A percentile compares a stretch with the other conserved stretches of the same genome.
Evolutionary conservation across 768 basidiomycete genomes (phyloP).

Genomic region (Trametopsis cervina): DNA sequence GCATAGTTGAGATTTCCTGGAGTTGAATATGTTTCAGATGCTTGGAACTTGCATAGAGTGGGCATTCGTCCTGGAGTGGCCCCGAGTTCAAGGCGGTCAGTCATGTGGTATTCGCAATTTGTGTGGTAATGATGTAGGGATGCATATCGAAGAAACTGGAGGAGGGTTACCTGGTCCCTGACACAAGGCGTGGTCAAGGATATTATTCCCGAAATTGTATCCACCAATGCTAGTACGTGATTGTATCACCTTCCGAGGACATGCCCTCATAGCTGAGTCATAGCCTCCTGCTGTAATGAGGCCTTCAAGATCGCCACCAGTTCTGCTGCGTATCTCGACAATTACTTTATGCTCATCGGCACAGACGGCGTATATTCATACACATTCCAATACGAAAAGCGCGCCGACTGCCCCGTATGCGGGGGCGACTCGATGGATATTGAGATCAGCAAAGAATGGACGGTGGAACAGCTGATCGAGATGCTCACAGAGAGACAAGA

Average conservation of each 20-base stretch:
- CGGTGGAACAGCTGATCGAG: slow-evolving; percentile 85
- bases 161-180: slow-evolving; percentile 96
- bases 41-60: slow-evolving; percentile 99
- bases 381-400: slow-evolving; percentile 93
- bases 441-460: slow-evolving; percentile 60
- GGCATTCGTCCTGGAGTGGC: slow-evolving; percentile 99
- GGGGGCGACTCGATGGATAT: slow-evolving; percentile 85
- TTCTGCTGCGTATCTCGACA: slow-evolving; percentile 90
- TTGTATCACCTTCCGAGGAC: slow-evolving; percentile 11
- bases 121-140: slow-evolving; percentile 72
- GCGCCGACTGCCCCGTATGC: slow-evolving; percentile 93
- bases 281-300: slow-evolving; percentile 94
- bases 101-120: not conserved
- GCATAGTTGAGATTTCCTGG: too few relatives aligned
- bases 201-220: slow-evolving; percentile 98
- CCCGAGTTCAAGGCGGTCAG: slow-evolving; percentile 77
- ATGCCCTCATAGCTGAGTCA: not conserved
- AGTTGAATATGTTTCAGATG: slow-evolving; percentile 95
- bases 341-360: slow-evolving; percentile 98
- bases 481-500: slow-evolving; percentile 82
- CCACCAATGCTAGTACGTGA: slow-evolving; percentile 97
- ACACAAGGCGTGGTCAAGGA: slow-evolving; percentile 99
- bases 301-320: slow-evolving; percentile 98
- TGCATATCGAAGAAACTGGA: slow-evolving; percentile 98
- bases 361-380: slow-evolving; percentile 96